A percentile compares a stretch with the other conserved stretches of the same genome.
Evolutionary conservation across 345 rosid species (phyloP).

Genomic region (Syzygium aqueum): DNA sequence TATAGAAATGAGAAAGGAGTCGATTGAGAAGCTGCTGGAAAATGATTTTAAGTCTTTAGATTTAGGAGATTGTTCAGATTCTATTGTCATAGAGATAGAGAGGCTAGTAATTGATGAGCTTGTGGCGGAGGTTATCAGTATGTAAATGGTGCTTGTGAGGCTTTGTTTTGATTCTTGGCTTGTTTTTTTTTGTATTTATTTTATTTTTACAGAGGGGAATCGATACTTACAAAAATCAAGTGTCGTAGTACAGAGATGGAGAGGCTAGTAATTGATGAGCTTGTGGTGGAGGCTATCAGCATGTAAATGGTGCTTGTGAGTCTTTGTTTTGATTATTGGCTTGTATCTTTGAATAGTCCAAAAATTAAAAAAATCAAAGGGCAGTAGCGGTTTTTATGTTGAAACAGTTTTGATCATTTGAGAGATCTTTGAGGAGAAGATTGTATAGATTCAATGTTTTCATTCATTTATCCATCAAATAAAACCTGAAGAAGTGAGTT

Average conservation of each 20-base stretch:
- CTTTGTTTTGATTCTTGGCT: conserved; percentile 3
- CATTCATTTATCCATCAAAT: neutral
- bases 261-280: conserved; percentile 52
- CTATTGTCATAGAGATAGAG: conserved; percentile 56
- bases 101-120: conserved; percentile 60
- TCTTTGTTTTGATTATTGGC: conserved; percentile 5
- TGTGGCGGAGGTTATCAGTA: conserved; percentile 40
- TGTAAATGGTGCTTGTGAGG: conserved; percentile 18
- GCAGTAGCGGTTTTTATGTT: neutral
- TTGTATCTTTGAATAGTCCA: neutral
- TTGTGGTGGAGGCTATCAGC: conserved; percentile 47
- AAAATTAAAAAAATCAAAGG: neutral
- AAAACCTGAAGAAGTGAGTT: neutral
- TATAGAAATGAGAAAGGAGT: conserved; percentile 25
- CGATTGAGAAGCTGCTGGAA: conserved; percentile 23
- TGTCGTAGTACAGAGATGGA: conserved; percentile 5
- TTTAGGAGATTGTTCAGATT: conserved; percentile 46
- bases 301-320: conserved; percentile 17
- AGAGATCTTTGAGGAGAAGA: neutral
- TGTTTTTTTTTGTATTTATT: neutral
- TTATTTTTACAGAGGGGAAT: neutral
- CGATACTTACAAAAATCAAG: neutral
- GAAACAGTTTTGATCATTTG: neutral
- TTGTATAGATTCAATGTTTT: neutral
- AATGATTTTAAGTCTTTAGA: conserved; percentile 52